Percentiles rank a stretch among this genome's conserved stretches.
These are phyloP conservation scores for Lineolata rhizophorae DNA, from an alignment of 495 filamentous ascomycete genomes.

Conservation along the genomic window DNA sequence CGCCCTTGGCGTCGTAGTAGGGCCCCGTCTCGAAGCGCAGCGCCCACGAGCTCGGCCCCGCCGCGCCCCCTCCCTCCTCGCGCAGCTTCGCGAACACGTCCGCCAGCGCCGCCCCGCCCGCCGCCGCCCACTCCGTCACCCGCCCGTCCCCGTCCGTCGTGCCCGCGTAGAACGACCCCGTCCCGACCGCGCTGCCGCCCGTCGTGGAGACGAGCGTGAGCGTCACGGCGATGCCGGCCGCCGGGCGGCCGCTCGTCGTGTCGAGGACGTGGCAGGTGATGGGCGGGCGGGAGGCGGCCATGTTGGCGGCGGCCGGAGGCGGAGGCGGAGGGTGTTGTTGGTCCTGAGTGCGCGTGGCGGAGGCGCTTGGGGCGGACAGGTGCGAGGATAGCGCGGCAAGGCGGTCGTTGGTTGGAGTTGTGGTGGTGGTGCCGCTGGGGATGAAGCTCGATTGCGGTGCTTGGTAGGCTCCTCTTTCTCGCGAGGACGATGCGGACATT, in stretches of 20 bases:
- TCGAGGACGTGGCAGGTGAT: slow-evolving; percentile 63
- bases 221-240: slow-evolving; percentile 30
- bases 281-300: slow-evolving; percentile 29
- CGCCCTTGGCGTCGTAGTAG: slow-evolving; percentile 47
- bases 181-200: neutral
- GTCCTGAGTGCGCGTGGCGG: no score
- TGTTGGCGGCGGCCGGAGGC: slow-evolving; percentile 2
- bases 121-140: slow-evolving; percentile 52
- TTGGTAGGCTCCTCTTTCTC: no score
- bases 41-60: slow-evolving; percentile 36
- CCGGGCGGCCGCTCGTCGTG: slow-evolving; percentile 42
- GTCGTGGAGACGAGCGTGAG: slow-evolving; percentile 26
- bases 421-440: no score
- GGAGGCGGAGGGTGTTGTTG: no score
- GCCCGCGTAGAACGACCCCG: slow-evolving; percentile 29
- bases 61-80: slow-evolving; percentile 14
- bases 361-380: no score
- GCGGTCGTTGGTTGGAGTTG: no score
- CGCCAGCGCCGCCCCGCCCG: slow-evolving; percentile 18
- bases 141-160: slow-evolving; percentile 73
- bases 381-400: no score
- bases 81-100: slow-evolving; percentile 24
- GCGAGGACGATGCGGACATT: no score
- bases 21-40: slow-evolving; percentile 54
- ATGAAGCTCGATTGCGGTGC: no score